Percentiles rank a stretch among this genome's conserved stretches.
phyloP scores from a whole-genome alignment of 352 stramenopile species.

The Globisporangium takayamanum region DNA sequence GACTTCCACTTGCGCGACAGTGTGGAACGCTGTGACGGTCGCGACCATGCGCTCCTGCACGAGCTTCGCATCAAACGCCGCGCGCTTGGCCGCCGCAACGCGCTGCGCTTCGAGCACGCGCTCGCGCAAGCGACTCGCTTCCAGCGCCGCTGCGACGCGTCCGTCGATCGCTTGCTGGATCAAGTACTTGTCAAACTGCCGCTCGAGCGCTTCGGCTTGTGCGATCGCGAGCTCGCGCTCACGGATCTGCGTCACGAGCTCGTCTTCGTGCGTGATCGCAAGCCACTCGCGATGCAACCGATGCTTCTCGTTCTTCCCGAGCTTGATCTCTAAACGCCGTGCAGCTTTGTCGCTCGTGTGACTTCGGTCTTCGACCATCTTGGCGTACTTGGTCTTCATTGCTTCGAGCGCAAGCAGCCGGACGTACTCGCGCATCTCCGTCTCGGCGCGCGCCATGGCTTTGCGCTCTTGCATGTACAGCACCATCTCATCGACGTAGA shows the following conservation, averaged over 20 bases:
- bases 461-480: slow-evolving; percentile 57
- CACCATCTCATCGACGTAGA: slow-evolving; percentile 63
- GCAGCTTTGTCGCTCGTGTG: slow-evolving; percentile 58
- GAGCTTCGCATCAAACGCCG: slow-evolving; percentile 46
- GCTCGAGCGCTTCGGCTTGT: slow-evolving; percentile 37
- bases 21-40: slow-evolving; percentile 46
- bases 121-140: slow-evolving; percentile 34
- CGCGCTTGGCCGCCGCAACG: slow-evolving; percentile 32
- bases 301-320: slow-evolving; percentile 74
- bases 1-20: slow-evolving; percentile 23
- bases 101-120: slow-evolving; percentile 40
- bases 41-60: slow-evolving; percentile 60
- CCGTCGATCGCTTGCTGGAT: slow-evolving; percentile 51
- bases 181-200: slow-evolving; percentile 57
- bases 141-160: slow-evolving; percentile 36
- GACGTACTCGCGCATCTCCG: slow-evolving; percentile 67
- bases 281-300: slow-evolving; percentile 64
- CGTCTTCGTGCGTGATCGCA: slow-evolving; percentile 59
- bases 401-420: slow-evolving; percentile 54
- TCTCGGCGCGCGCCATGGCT: slow-evolving; percentile 49
- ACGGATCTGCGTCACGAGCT: slow-evolving; percentile 47
- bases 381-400: slow-evolving; percentile 72
- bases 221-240: slow-evolving; percentile 36
- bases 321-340: slow-evolving; percentile 69
- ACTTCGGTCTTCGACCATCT: slow-evolving; percentile 56